These are phyloP conservation scores for Albifimbria verrucaria DNA, from an alignment of 2,329 filamentous ascomycete genomes.

Conservation along the genomic window DNA sequence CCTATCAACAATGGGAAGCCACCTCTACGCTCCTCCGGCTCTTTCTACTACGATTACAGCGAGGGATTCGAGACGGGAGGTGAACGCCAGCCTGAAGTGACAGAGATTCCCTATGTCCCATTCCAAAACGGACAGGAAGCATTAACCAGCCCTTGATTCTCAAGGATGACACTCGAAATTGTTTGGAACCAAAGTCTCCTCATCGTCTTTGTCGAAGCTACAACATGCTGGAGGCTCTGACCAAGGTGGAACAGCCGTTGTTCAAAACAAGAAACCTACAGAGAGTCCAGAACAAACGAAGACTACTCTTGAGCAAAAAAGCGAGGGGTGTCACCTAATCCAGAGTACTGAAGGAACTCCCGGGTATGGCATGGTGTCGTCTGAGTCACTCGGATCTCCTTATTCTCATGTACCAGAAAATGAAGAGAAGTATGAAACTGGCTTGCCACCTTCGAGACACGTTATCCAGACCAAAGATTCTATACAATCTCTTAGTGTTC, in stretches of 20 bases:
- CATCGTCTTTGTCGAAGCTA: neutral
- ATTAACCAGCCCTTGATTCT: constrained; percentile 22
- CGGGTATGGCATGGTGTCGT: too few relatives aligned
- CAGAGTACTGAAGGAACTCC: too few relatives aligned
- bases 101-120: constrained; percentile 26
- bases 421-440: neutral
- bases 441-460: neutral
- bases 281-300: too few relatives aligned
- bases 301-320: too few relatives aligned
- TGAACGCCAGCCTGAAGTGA: constrained; percentile 11
- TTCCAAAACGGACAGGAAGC: constrained; percentile 20
- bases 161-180: constrained; percentile 14
- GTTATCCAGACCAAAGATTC: constrained; percentile 2
- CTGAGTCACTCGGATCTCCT: too few relatives aligned
- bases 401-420: too few relatives aligned
- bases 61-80: constrained; percentile 43
- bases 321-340: too few relatives aligned
- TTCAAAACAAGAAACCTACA: too few relatives aligned
- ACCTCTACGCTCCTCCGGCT: constrained; percentile 25
- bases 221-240: neutral
- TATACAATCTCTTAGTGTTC: neutral
- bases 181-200: neutral
- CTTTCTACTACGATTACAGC: constrained; percentile 52
- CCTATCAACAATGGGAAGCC: constrained; percentile 23
- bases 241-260: too few relatives aligned